Evolutionary conservation across 2,329 filamentous ascomycete species (phyloP), one percentile per base, ranked within the genome.

Genomic region (Alternaria gaisen): DNA sequence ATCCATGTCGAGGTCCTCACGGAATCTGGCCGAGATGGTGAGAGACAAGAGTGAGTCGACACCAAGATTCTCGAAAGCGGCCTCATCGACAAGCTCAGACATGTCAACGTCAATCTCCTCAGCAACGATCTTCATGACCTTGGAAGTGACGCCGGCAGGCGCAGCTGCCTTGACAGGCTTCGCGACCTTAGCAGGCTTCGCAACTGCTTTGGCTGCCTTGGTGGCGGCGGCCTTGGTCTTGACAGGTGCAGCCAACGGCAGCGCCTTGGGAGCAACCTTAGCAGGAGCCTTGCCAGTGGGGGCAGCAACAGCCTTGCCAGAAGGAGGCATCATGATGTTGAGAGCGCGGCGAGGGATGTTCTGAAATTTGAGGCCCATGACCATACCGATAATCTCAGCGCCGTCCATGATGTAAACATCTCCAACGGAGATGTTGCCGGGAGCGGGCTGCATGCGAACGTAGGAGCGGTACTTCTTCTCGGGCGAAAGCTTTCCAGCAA

Each of bases 51-150:
- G 80, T 8, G 86, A 88, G 74, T 88, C 86, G 32, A 88, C 86
- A 60, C 86, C 86, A 24, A 88, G 83, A 68, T 88, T 87, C 66
- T 87, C 85, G 66, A 88, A 88, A 51, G 85, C 84, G 53, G 86
- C 82, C 54, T 86, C 84, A 54, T 88, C 85, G 12, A 86, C 83
- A 53, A 89, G 82, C 70, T 89, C 86, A 20, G 81, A 80, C 69
- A 84, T 82, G 53, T 86, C 84, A 20, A 89, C 82, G 62, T 87
- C 86, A 48, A 86, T 86, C 75, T 92, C 90, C 38, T 85, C 82
- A n/a, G 89, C 87, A 63, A 92, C 88, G 57, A 89, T 90, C 55
- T 86, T 84, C 75, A 90, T 87, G 47, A 91, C 83, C 64, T 82
- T 82, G 61, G 68, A 85, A 75, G 72, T 82, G 70, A 80, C 83